phyloP scores from a whole-genome alignment of 495 filamentous ascomycete genomes.

The Trichoderma gamsii region DNA sequence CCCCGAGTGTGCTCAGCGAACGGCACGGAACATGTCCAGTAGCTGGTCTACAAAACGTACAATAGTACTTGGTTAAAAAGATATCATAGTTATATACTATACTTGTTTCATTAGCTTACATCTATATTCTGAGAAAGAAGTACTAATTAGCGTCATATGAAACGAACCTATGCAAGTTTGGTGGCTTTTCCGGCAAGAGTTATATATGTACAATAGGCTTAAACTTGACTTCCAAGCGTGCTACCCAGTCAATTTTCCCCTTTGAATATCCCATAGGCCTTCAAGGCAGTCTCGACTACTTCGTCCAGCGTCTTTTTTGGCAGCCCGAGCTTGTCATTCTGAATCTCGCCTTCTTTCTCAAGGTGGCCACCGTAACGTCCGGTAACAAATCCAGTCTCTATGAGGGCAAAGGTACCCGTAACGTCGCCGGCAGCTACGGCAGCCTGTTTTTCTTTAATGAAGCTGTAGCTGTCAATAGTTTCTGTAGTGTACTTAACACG shows the following conservation, averaged over 20 bases:
- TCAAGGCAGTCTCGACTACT: background rate
- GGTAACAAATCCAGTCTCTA: constrained; percentile 26
- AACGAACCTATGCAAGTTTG: too few relatives aligned
- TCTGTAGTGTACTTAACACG: constrained; percentile 26
- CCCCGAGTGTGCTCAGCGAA: background rate
- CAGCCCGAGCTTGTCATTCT: constrained; percentile 24
- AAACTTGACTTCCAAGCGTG: background rate
- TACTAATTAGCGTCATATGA: too few relatives aligned
- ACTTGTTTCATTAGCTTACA: too few relatives aligned
- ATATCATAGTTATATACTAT: too few relatives aligned
- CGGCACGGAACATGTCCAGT: too few relatives aligned
- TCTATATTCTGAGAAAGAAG: too few relatives aligned
- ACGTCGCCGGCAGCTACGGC: constrained; percentile 20
- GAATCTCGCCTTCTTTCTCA: constrained; percentile 26
- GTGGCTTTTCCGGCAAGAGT: too few relatives aligned
- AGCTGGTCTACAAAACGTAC: too few relatives aligned
- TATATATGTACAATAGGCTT: background rate
- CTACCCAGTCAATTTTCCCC: background rate
- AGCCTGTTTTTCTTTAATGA: constrained; percentile 23
- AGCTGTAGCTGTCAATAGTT: constrained; percentile 20
- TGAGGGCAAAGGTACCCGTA: constrained; percentile 21
- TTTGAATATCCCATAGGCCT: background rate
- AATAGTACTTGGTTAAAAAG: too few relatives aligned
- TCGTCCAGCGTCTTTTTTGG: constrained; percentile 22
- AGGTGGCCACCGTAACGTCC: constrained; percentile 25